phyloP scores from a whole-genome alignment of 176 grass and related monocot genomes.

The Zoysia pacifica region DNA sequence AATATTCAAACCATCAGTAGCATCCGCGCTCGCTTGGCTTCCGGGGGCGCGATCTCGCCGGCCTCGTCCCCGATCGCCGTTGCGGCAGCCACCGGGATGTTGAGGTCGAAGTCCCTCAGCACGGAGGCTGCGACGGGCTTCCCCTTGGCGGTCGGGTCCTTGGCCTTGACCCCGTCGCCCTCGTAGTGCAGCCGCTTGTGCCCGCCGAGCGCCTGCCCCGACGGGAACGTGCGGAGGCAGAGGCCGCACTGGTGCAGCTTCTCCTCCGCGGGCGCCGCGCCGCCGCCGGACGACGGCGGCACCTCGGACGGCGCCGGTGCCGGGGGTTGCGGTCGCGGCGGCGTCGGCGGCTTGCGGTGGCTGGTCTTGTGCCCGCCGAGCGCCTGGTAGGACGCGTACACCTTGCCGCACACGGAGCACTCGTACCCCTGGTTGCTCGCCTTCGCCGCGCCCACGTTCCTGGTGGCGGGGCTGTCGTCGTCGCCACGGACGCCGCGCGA shows the following conservation, averaged over 20 bases:
- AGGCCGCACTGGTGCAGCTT: conserved; percentile 70
- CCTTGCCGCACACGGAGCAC: conserved; percentile 76
- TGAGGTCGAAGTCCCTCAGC: conserved; percentile 59
- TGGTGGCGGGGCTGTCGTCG: not conserved
- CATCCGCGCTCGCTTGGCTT: conserved; percentile 51
- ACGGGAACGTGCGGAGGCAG: conserved; percentile 69
- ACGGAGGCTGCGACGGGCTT: not conserved
- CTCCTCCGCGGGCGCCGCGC: not conserved
- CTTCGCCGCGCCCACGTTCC: not conserved
- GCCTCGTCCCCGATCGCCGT: not conserved
- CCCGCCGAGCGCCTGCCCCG: conserved; percentile 85
- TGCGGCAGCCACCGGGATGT: conserved; percentile 38
- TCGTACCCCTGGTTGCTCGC: conserved; percentile 35
- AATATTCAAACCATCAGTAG: conserved; percentile 20
- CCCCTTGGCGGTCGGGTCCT: not conserved
- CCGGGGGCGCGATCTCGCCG: conserved; percentile 30
- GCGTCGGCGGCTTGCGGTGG: conserved; percentile 53
- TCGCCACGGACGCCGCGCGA: conserved; percentile 48
- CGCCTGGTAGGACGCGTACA: conserved; percentile 77
- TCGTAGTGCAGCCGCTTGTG: conserved; percentile 92
- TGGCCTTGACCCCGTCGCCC: conserved; percentile 32
- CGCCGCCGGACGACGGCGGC: not conserved
- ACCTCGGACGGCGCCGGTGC: no score
- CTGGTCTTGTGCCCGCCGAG: conserved; percentile 87
- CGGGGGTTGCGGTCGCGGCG: not conserved